Percentiles rank a stretch among this genome's conserved stretches.
phyloP scores from a whole-genome alignment of 306 rosid genomes.

The Quillaja saponaria region DNA sequence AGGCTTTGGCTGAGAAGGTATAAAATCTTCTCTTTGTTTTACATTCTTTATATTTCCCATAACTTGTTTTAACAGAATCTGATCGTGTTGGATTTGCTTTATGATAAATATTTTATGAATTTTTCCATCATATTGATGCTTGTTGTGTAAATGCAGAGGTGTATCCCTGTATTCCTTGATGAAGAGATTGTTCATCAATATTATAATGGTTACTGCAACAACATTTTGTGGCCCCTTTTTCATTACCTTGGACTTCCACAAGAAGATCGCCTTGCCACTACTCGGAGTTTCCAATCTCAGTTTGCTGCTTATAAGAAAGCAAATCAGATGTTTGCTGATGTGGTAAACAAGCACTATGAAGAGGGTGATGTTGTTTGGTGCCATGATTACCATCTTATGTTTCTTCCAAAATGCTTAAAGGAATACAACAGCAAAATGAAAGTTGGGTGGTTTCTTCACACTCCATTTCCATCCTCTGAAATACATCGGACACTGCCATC shows the following conservation, averaged over 20 bases:
- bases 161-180: constrained; percentile 91
- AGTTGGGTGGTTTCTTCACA: constrained; percentile 96
- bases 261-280: constrained; percentile 96
- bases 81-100: neutral
- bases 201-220: constrained; percentile 92
- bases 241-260: constrained; percentile 96
- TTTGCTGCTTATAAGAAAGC: constrained; percentile 86
- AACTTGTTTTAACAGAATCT: constrained; percentile 10
- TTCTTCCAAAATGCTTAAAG: constrained; percentile 84
- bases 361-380: constrained; percentile 97
- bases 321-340: constrained; percentile 92
- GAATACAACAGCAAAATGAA: constrained; percentile 69
- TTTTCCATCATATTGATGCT: constrained; percentile 23
- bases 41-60: neutral
- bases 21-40: constrained; percentile 7
- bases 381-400: constrained; percentile 97
- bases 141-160: constrained; percentile 50
- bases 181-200: constrained; percentile 92
- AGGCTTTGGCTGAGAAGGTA: constrained; percentile 87
- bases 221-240: constrained; percentile 90
- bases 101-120: constrained; percentile 8
- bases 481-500: constrained; percentile 89
- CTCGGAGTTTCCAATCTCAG: constrained; percentile 92
- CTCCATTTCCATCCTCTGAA: constrained; percentile 95
- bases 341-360: constrained; percentile 69